Base-by-base conservation (phyloP, 2,329 filamentous ascomycete genomes). In the Furcasterigmium furcatum region DNA sequence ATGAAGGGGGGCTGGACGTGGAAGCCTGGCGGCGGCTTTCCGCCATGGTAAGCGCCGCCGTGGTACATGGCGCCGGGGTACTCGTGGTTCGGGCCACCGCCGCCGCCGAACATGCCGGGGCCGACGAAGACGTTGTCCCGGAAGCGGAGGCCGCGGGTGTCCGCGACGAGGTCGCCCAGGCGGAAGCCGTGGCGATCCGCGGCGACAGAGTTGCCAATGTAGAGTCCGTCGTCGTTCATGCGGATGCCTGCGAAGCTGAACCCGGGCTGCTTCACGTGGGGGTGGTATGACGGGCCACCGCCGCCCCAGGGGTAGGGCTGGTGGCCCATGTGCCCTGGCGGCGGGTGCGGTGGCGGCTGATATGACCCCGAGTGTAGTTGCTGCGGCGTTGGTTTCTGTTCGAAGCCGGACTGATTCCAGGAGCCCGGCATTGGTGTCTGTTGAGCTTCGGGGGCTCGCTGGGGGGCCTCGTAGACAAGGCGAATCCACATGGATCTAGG, bases 401-500 rank as follows among this genome's bases (percentile, higher is more conserved):
- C 36, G 20, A 16, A n/a, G 18, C 20, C 22, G 10, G 20, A 14
- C 7, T n/a, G 19, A 41, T 63, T 58, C 63, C 63, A 63, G 2
- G 57, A 56, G 3, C 64, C 64, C 0, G 65, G 65, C 46, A 65
- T 55, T 12, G 7, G n/a, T 18, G 34, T 16, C n/a, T 18, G 34
- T 3, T 36, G 34, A 9, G 16, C 19, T 18, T 36, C 34, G 9
- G 16, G 34, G n/a, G n/a, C 34, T 12, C 5, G 34, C 13, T 49
- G 54, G 14, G 47, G 49, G 3, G 74, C 76, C 1, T 53, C 60
- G 47, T 82, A 83, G 59, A 82, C 82, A 4, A 71, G 70, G 4
- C 70, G 65, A 51, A 83, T 82, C 79, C 79, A 83, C 52, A 80
- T 73, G 38, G 64, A 56, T 13, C 47, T n/a, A 12, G 75, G 76